Percentiles rank a stretch among this genome's conserved stretches.
phyloP scores from a whole-genome alignment of 257 asterid species.

The Solanum bulbocastanum region DNA sequence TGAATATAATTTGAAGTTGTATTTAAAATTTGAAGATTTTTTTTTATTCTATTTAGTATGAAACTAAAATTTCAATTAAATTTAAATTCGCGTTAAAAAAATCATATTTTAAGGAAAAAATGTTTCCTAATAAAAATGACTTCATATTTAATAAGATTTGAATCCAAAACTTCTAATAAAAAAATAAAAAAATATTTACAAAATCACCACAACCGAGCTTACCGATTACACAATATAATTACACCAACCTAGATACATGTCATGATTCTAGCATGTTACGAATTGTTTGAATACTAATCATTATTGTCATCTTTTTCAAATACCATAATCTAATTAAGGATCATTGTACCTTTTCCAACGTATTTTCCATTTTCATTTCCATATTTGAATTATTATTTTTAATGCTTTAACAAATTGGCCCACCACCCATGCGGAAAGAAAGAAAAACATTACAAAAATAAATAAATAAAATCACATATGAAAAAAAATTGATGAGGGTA shows the following conservation, averaged over 20 bases:
- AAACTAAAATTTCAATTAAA: background rate
- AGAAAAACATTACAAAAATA: background rate
- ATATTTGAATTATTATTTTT: background rate
- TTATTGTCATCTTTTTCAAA: background rate
- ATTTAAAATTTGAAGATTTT: background rate
- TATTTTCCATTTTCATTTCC: background rate
- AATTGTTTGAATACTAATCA: background rate
- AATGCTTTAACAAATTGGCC: background rate
- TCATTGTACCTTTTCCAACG: background rate
- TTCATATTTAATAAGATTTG: background rate
- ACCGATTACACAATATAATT: background rate
- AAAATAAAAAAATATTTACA: background rate
- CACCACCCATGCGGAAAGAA: background rate
- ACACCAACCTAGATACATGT: background rate
- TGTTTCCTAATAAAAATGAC: fast-evolving
- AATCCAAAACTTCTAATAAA: background rate
- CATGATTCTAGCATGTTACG: background rate
- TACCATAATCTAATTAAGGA: background rate
- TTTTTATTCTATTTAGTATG: background rate
- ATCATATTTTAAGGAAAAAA: background rate
- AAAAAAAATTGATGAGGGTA: background rate
- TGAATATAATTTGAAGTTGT: background rate
- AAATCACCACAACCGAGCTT: background rate
- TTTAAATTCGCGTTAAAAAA: background rate
- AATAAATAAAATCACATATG: background rate